phyloP scores from a whole-genome alignment of 2,329 filamentous ascomycete genomes.

The Epichloe scottii region DNA sequence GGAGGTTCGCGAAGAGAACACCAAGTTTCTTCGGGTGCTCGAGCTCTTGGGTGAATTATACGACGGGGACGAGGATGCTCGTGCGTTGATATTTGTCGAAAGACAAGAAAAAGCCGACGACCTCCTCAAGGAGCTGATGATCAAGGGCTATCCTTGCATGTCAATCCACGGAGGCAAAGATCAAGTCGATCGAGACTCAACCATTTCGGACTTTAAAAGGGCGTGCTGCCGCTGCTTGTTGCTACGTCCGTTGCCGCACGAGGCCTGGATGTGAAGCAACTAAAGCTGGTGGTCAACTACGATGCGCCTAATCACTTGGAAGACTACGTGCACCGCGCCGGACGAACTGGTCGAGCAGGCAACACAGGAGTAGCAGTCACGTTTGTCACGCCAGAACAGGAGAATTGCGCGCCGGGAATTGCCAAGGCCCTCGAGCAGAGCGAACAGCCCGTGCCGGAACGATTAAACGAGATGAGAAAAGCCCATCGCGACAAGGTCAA shows the following conservation, averaged over 20 bases:
- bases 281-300: conserved; percentile 93
- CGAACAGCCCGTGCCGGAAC: conserved; percentile 67
- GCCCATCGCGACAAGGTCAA: conserved; percentile 84
- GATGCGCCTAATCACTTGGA: conserved; percentile 90
- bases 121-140: conserved; percentile 63
- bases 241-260: conserved; percentile 93
- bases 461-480: conserved; percentile 51
- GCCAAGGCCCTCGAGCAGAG: conserved; percentile 88
- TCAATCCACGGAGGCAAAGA: conserved; percentile 92
- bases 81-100: conserved; percentile 83
- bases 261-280: conserved; percentile 87
- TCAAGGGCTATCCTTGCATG: conserved; percentile 80
- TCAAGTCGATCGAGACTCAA: conserved; percentile 84
- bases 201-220: conserved; percentile 90
- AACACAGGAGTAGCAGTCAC: conserved; percentile 93
- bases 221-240: conserved; percentile 77
- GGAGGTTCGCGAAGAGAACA: conserved; percentile 69
- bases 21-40: conserved; percentile 74
- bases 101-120: conserved; percentile 83
- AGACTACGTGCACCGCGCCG: conserved; percentile 91
- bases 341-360: conserved; percentile 85
- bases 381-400: conserved; percentile 83
- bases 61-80: conserved; percentile 75
- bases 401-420: conserved; percentile 79
- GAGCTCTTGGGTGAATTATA: conserved; percentile 82